phyloP scores from a whole-genome alignment of 2,329 filamentous ascomycete species.

The Cercospora sp. region DNA sequence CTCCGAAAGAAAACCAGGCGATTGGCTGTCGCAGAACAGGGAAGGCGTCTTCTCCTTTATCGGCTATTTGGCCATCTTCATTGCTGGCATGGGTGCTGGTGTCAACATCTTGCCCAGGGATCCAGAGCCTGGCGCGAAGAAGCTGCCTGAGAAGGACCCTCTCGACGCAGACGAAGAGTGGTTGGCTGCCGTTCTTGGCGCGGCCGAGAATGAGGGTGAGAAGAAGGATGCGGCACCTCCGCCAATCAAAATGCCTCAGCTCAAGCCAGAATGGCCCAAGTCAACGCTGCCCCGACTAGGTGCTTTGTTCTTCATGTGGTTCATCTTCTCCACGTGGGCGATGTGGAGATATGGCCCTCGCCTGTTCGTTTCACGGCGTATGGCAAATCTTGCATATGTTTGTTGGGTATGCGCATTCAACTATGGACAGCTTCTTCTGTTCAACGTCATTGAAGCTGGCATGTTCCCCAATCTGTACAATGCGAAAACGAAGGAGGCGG shows the following conservation, averaged over 20 bases:
- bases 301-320: conserved; percentile 68
- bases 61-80: conserved; percentile 92
- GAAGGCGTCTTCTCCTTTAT: conserved; percentile 95
- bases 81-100: conserved; percentile 82
- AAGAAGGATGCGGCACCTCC: conserved; percentile 22
- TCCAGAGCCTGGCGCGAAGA: conserved; percentile 29
- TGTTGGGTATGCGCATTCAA: conserved; percentile 94
- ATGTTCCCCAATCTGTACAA: conserved; percentile 74
- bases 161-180: conserved; percentile 42
- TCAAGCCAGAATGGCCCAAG: conserved; percentile 34
- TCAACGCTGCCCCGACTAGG: conserved; percentile 53
- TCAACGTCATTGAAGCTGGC: conserved; percentile 73
- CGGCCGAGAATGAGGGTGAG: conserved; percentile 23
- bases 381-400: conserved; percentile 92
- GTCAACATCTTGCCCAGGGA: conserved; percentile 71
- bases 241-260: conserved; percentile 24
- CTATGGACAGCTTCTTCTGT: conserved; percentile 74
- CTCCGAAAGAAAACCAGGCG: conserved; percentile 65
- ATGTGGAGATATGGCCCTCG: conserved; percentile 69
- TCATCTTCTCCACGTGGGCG: conserved; percentile 69
- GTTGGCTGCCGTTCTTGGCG: conserved; percentile 40
- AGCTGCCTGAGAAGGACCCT: conserved; percentile 27
- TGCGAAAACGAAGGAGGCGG: conserved; percentile 54
- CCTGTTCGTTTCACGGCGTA: conserved; percentile 76
- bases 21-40: conserved; percentile 83